Evolutionary conservation across 108 stramenopile genomes (phyloP).

Genomic region (Discostella stelligeroides): DNA sequence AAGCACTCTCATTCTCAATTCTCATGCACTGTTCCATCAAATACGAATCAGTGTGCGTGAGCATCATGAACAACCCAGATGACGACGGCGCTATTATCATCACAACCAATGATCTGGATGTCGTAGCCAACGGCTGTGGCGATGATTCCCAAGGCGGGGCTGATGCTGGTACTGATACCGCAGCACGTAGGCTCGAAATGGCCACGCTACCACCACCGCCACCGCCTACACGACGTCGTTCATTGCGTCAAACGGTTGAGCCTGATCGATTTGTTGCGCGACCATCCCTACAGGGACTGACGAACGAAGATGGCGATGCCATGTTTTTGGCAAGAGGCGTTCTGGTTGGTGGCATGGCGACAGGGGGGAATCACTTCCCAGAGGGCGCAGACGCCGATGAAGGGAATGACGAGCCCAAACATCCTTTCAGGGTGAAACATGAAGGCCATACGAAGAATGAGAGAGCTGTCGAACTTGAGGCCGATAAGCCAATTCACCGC

Average conservation of each 20-base stretch:
- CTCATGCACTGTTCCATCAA: no score
- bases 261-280: background rate
- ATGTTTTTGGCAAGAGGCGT: background rate
- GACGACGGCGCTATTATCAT: background rate
- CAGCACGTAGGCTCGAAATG: background rate
- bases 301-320: background rate
- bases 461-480: no score
- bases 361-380: background rate
- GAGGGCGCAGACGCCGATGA: background rate
- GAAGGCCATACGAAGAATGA: background rate
- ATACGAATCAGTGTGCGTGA: no score
- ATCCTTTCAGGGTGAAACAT: background rate
- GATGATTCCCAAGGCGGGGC: background rate
- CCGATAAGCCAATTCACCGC: no score
- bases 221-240: background rate
- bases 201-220: background rate
- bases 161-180: background rate
- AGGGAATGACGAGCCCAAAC: background rate
- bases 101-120: background rate
- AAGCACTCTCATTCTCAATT: no score
- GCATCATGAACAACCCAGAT: background rate
- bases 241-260: background rate
- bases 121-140: no score
- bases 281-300: background rate
- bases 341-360: background rate